phyloP scores from a whole-genome alignment of 306 rosid species.

The Dryas octopetala region DNA sequence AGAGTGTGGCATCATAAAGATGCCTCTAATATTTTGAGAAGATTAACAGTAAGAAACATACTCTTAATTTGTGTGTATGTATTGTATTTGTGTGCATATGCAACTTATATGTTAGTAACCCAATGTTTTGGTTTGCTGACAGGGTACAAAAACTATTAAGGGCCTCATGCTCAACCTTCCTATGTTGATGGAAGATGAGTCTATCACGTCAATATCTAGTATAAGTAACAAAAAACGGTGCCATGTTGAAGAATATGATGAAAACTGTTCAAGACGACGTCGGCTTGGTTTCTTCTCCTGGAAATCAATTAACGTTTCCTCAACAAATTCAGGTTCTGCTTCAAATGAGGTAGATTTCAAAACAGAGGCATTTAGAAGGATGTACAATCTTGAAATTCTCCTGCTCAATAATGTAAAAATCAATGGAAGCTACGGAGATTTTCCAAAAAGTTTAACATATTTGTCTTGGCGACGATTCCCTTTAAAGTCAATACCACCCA shows the following conservation, averaged over 20 bases:
- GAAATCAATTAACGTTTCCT: background rate
- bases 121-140: background rate
- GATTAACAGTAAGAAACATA: background rate
- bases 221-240: background rate
- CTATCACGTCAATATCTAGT: background rate
- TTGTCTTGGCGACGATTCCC: slow-evolving; percentile 17
- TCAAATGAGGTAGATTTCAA: too few relatives aligned
- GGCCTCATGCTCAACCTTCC: background rate
- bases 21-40: slow-evolving; percentile 1
- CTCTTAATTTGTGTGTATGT: background rate
- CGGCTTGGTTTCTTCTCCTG: slow-evolving; percentile 1
- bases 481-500: slow-evolving; percentile 6
- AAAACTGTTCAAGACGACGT: background rate
- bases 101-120: background rate
- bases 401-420: background rate
- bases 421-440: background rate
- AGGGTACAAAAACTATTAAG: background rate
- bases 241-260: background rate
- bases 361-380: too few relatives aligned
- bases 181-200: slow-evolving; percentile 1
- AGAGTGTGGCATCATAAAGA: background rate
- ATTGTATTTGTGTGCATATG: background rate
- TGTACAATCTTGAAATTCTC: too few relatives aligned
- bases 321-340: too few relatives aligned
- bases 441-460: background rate